Conservation (phyloP, 1,139 yeast genomes). For the Saccharomyces hybrid region DNA sequence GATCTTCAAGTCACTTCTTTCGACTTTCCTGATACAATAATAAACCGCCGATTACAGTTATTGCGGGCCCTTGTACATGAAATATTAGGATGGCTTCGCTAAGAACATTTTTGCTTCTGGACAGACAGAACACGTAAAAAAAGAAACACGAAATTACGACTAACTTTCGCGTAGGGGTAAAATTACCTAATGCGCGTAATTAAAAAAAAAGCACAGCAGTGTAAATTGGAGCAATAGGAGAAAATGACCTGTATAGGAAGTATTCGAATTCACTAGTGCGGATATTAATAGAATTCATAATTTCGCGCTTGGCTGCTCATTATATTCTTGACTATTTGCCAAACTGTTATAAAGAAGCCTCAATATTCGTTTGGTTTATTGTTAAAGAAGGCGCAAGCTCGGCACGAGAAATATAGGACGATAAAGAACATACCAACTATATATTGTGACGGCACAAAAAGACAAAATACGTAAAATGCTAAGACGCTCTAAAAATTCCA, state of each 20-base stretch:
- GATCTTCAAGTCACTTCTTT: neutral
- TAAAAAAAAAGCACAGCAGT: neutral
- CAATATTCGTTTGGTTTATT: neutral
- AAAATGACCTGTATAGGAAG: conserved; percentile 1
- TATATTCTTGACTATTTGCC: neutral
- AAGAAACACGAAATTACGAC: neutral
- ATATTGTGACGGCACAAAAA: neutral
- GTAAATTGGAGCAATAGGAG: conserved; percentile 3
- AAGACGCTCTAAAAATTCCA: conserved; percentile 10
- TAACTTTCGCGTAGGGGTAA: neutral
- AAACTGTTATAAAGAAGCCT: neutral
- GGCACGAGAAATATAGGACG: neutral
- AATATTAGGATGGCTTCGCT: neutral
- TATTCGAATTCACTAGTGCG: neutral
- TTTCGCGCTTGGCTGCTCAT: neutral
- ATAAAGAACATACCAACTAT: neutral
- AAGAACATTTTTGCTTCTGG: neutral
- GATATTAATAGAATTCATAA: neutral
- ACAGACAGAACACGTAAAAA: neutral
- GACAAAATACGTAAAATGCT: conserved; percentile 6
- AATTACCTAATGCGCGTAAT: neutral
- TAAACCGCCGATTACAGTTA: neutral
- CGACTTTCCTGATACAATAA: neutral
- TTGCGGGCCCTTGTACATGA: neutral
- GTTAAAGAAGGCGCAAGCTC: neutral